Base-by-base conservation (phyloP, 176 grass and related monocot genomes). In the Raddia guianensis region DNA sequence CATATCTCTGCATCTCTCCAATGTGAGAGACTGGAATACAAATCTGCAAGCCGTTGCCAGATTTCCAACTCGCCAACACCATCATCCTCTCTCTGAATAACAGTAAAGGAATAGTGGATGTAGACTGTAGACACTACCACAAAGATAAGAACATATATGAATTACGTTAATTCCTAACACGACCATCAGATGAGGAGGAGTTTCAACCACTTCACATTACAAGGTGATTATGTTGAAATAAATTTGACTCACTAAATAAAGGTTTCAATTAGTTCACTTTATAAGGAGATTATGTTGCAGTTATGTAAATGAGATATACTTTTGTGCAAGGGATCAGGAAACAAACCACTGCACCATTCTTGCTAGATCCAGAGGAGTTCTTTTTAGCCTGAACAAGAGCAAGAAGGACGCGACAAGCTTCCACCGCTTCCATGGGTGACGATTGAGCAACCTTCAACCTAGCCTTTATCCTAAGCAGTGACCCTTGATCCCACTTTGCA, bases 341-440 rank as follows among this genome's bases (percentile, higher is more conserved):
- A 40, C 43, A 74, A 77, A 99, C 96, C 86, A 91, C 79, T 53
- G 8, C 49, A 46, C 70, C 72, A 57, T 65, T 84, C 13, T 83
- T 97, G 68, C 58, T 82, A 76, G 82, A 68, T 73, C 19, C 75
- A 10, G 66, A 45, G 3, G 90, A 86, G 76, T 95, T 95, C 82
- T 85, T 89, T 87, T 99, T 84, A 49, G 92, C 92, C 7, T 99
- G 96, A 69, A 99, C 96, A 72, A 99, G 92, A 51, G 90, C 92
- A 70, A 95, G 92, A 16, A 99, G 82, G 69, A 86, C 68, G 66
- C 92, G 82, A 63, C 91, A 91, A 80, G 86, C 88, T 83, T 95
- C 90, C 6, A 93, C 86, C 45, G 92, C 92, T 78, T 99, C 92
- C 82, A 90, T 74, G 0, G 84, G 90, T 19, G 73, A 89, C 8